Evolutionary conservation across 176 grass and related monocot genomes (phyloP).

Genomic region (Zizania latifolia): DNA sequence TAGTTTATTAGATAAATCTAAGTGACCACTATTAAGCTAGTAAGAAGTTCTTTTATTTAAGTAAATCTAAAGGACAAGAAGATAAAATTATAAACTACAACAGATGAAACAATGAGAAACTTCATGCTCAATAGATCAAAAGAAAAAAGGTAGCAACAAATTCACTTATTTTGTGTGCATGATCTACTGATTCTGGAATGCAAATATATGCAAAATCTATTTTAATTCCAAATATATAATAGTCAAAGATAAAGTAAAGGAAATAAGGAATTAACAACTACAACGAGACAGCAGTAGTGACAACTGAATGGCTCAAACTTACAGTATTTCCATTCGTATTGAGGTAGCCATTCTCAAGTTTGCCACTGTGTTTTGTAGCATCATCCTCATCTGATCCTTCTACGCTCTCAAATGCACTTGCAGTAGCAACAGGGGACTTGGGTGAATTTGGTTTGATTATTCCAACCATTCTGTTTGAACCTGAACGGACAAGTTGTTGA

Average conservation of each 20-base stretch:
- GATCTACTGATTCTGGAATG: background rate
- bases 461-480: constrained; percentile 52
- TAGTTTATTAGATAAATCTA: background rate
- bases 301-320: constrained; percentile 33
- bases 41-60: background rate
- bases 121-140: constrained; percentile 1
- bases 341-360: constrained; percentile 54
- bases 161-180: background rate
- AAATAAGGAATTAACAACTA: constrained; percentile 1
- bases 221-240: constrained; percentile 11
- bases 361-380: constrained; percentile 36
- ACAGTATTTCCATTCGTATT: constrained; percentile 57
- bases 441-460: constrained; percentile 64
- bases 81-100: constrained; percentile 17
- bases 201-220: constrained; percentile 7
- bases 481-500: constrained; percentile 32
- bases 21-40: background rate
- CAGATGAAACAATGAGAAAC: constrained; percentile 8
- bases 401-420: constrained; percentile 49
- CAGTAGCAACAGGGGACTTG: constrained; percentile 62
- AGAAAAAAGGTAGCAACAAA: background rate
- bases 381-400: constrained; percentile 64
- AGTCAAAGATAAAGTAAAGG: background rate
- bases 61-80: background rate
- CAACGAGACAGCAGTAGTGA: background rate